Evolutionary conservation across 352 stramenopile species (phyloP), one percentile per base, ranked within the genome.

Genomic region (Globisporangium iwayamae): DNA sequence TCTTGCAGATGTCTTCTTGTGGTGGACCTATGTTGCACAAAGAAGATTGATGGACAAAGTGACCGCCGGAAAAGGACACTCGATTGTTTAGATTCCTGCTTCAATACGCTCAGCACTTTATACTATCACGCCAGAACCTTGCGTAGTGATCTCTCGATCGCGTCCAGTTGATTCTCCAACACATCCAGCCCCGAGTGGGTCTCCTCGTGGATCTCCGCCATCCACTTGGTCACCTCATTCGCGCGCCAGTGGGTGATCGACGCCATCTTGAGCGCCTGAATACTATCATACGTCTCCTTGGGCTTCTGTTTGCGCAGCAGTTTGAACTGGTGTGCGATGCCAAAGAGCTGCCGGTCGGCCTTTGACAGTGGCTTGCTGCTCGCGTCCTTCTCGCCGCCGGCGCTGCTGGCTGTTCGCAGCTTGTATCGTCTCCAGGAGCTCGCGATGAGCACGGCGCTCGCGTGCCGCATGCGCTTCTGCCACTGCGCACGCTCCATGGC

Each of bases 401-500:
- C 11, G 36, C 5, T n/a, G 18, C 7, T 45, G 14, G 52, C 10
- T 28, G 3, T 9, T 41, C 28, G 28, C 30, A 56, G 3, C 7
- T 22, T 61, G 32, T 76, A 62, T n/a, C 43, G 58, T 25, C 45
- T 38, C 81, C 81, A 90, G 2, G 75, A 72, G 10, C 56, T 59
- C 1, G 64, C 62, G 53, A 90, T 84, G 1, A 90, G 68, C 32
- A 45, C 61, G 8, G 69, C 69, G 8, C 65, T 72, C 18, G 63
- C 50, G 30, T 65, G 41, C 38, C 75, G 68, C 11, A 85, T 39
- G 4, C 68, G 46, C 20, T 70, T 72, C 25, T 85, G 65, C 70
- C 70, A 87, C 20, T 68, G 69, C 25, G 85, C 66, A 0, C 53
- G 66, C 54, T 86, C 79, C 46, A 90, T 69, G 2, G 74, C 62